Conservation (phyloP, 371 early-diverging fungal species). For the Actinomortierella wolfii region DNA sequence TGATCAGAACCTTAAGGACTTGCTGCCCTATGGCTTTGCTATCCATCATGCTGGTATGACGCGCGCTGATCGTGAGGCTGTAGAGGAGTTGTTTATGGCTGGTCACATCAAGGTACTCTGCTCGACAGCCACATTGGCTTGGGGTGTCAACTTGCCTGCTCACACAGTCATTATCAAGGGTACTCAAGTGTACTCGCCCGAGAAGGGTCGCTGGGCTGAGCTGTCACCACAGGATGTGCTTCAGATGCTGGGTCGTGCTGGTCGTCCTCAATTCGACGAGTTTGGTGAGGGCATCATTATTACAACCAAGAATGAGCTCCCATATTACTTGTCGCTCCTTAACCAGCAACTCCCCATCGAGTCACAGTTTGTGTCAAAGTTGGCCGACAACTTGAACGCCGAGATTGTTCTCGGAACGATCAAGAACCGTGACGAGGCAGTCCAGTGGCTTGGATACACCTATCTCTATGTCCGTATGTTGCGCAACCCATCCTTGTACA, state of each 20-base stretch:
- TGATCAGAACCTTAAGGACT: constrained; percentile 86
- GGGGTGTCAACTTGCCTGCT: constrained; percentile 99
- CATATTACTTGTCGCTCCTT: constrained; percentile 94
- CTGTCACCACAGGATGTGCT: constrained; percentile 95
- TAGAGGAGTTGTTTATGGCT: constrained; percentile 91
- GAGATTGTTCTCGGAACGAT: constrained; percentile 97
- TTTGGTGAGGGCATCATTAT: constrained; percentile 91
- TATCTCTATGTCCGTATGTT: constrained; percentile 97
- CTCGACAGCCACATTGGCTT: constrained; percentile 99
- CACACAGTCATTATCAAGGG: constrained; percentile 99
- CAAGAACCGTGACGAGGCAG: constrained; percentile 90
- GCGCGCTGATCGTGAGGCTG: constrained; percentile 85
- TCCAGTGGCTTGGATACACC: constrained; percentile 97
- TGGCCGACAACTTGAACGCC: constrained; percentile 96
- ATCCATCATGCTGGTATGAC: constrained; percentile 99
- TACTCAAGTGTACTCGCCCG: constrained; percentile 95
- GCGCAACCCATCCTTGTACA: constrained; percentile 92
- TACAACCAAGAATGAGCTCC: constrained; percentile 90
- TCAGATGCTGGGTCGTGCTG: constrained; percentile 99
- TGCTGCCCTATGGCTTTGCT: constrained; percentile 86
- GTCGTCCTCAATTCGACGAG: constrained; percentile 95
- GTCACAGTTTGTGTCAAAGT: constrained; percentile 67
- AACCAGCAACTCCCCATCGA: constrained; percentile 98
- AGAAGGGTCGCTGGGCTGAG: constrained; percentile 92
- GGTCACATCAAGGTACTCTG: constrained; percentile 92